phyloP scores from a whole-genome alignment of 371 early-diverging fungal genomes.

The Zychaea mexicana region DNA sequence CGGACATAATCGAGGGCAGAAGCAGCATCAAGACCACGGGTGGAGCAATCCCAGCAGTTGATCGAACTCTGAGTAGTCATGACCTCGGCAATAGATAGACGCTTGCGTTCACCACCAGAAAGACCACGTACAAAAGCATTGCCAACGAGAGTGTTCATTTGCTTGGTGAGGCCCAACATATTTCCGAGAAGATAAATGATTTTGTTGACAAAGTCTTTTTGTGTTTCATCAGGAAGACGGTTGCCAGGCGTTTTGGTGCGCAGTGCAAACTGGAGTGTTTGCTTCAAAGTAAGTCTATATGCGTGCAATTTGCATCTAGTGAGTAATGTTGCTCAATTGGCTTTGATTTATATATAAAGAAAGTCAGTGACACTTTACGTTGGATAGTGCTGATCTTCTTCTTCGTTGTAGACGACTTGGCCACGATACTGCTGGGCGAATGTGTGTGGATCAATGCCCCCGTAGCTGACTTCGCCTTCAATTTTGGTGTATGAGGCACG shows the following conservation, averaged over 20 bases:
- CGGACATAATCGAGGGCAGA: slow-evolving; percentile 79
- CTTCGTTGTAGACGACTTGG: slow-evolving; percentile 50
- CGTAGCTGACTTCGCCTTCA: slow-evolving; percentile 42
- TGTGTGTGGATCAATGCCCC: slow-evolving; percentile 39
- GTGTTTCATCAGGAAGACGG: slow-evolving; percentile 25
- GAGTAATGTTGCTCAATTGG: too few relatives aligned
- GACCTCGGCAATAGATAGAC: slow-evolving; percentile 83
- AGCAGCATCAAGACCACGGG: slow-evolving; percentile 87
- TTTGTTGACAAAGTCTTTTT: slow-evolving; percentile 25
- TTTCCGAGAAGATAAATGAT: slow-evolving; percentile 45
- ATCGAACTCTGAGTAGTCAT: slow-evolving; percentile 75
- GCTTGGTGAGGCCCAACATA: slow-evolving; percentile 71
- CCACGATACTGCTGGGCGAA: slow-evolving; percentile 42
- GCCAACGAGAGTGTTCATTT: slow-evolving; percentile 80
- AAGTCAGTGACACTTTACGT: too few relatives aligned
- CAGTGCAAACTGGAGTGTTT: slow-evolving; percentile 53
- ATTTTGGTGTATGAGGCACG: slow-evolving; percentile 39
- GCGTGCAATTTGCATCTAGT: too few relatives aligned
- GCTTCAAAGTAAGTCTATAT: slow-evolving; percentile 38
- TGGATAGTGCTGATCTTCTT: slow-evolving; percentile 52
- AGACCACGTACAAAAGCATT: slow-evolving; percentile 81
- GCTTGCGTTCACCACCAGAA: slow-evolving; percentile 87
- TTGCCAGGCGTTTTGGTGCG: slow-evolving; percentile 47
- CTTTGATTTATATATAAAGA: too few relatives aligned
- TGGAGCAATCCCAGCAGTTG: slow-evolving; percentile 86